Evolutionary conservation across 495 filamentous ascomycete genomes (phyloP), one percentile per base, ranked within the genome.

Genomic region (Amniculicola lignicola): DNA sequence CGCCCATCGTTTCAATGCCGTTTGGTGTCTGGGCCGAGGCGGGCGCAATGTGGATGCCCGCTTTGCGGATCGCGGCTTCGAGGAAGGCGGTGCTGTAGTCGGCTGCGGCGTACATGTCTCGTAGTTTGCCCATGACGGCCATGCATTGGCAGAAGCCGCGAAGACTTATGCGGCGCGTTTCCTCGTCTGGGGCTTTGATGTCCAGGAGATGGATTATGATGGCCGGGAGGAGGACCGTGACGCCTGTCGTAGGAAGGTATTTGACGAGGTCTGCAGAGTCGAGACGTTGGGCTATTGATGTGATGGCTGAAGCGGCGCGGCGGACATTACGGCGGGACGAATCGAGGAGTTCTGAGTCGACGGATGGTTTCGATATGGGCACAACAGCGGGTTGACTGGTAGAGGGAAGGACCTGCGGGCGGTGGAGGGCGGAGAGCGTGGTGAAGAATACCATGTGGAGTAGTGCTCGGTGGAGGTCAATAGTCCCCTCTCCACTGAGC

Each of bases 141-240:
- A 93, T 91, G 74, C 89, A 93, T 65, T 89, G 80, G 65, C 81
- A 83, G 73, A 94, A 95, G 43, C 88, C 86, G 43, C 83, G 79
- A 42, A 87, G 75, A 51, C 85, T 87, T 28, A 80, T 72, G 54
- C 82, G 79, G 19, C 87, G 78, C 14, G 86, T 81, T 40, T 79
- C 80, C 15, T 80, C 79, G 52, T 88, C 79, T 37, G 78, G 84
- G 33, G 83, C 86, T 64, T 90, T 94, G 76, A 93, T 90, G 64
- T 94, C 88, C 2, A 95, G 79, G 16, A 95, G 76, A 64, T 95
- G 89, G 49, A 94, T 91, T 57, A 95, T 94, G 68, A 94, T 88
- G 11, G 90, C 89, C 2, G 90, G 90, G 3, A 95, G 80, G 10
- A 95, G 80, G 9, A 94, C 89, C 0, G 90, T 95, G 18, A 95